These are phyloP conservation scores for Sclerotinia nivalis DNA, from an alignment of 2,329 filamentous ascomycete species.

Conservation along the genomic window DNA sequence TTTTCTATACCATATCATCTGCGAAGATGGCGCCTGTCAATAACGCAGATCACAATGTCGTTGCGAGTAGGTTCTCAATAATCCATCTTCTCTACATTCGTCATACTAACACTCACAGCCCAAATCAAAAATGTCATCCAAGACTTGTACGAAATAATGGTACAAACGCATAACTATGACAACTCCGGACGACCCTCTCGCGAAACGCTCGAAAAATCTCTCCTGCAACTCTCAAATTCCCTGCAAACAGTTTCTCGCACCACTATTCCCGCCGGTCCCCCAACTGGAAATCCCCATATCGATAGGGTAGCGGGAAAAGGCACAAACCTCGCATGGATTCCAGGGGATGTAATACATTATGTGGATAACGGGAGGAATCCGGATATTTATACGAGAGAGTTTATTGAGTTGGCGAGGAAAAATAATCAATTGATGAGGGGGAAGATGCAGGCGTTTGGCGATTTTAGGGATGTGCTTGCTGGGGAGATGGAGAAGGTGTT, in stretches of 20 bases:
- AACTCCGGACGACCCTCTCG: slow-evolving; percentile 49
- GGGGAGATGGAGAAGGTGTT: slow-evolving; percentile 39
- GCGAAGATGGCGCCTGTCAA: slow-evolving; percentile 21
- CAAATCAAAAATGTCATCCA: slow-evolving; percentile 63
- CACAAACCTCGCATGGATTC: slow-evolving; percentile 52
- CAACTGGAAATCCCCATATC: slow-evolving; percentile 39
- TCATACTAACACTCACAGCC: slow-evolving; percentile 1
- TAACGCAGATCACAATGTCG: slow-evolving; percentile 15
- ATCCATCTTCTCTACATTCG: neutral
- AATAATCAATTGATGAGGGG: slow-evolving; percentile 68
- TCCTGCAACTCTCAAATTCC: slow-evolving; percentile 18
- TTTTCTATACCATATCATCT: neutral
- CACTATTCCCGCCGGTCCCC: slow-evolving; percentile 33
- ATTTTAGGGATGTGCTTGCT: slow-evolving; percentile 63
- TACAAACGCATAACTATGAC: slow-evolving; percentile 64
- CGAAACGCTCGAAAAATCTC: slow-evolving; percentile 54
- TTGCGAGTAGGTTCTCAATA: slow-evolving; percentile 6
- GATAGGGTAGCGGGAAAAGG: slow-evolving; percentile 5
- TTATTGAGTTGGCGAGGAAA: slow-evolving; percentile 66
- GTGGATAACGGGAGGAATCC: slow-evolving; percentile 72
- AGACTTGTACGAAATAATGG: slow-evolving; percentile 63
- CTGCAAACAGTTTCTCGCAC: slow-evolving; percentile 33
- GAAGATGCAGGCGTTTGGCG: slow-evolving; percentile 61
- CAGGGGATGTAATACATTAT: slow-evolving; percentile 65
- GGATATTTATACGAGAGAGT: slow-evolving; percentile 73